Conservation (phyloP, 2,329 filamentous ascomycete species). For the Chaetomium olivaceum region DNA sequence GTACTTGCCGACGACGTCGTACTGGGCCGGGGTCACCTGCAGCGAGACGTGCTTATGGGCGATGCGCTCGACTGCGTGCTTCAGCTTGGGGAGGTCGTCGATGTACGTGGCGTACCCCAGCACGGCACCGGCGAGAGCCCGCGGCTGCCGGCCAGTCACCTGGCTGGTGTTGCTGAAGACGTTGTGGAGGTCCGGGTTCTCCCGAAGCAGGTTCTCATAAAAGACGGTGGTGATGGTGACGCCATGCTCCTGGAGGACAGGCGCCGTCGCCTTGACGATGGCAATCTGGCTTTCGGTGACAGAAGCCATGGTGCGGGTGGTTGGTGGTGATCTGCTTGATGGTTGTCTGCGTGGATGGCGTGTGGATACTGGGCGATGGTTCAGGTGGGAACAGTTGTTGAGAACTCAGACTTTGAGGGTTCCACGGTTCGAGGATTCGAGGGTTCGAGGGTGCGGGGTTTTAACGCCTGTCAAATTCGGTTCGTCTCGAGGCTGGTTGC, state of each 20-base stretch:
- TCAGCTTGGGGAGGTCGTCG: constrained; percentile 58
- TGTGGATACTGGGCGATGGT: not conserved
- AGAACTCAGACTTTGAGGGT: not conserved
- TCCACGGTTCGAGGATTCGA: not conserved
- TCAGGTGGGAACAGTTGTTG: not conserved
- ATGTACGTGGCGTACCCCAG: constrained; percentile 72
- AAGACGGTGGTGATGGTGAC: constrained; percentile 67
- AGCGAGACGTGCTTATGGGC: constrained; percentile 75
- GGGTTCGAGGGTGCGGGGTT: not conserved
- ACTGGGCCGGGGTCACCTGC: constrained; percentile 67
- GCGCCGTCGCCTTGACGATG: constrained; percentile 76
- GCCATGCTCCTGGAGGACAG: constrained; percentile 68
- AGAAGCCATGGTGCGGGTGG: constrained; percentile 26
- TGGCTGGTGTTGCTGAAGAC: constrained; percentile 71
- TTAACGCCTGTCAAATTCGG: constrained; percentile 9
- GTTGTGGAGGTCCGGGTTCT: constrained; percentile 65
- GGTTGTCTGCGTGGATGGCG: not conserved
- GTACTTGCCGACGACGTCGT: constrained; percentile 68
- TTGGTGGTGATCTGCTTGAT: not conserved
- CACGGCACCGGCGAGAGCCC: constrained; percentile 63
- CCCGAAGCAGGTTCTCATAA: constrained; percentile 67
- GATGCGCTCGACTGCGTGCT: constrained; percentile 54
- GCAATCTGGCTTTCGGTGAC: constrained; percentile 65
- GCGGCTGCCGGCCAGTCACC: constrained; percentile 60
- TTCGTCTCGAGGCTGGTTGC: not conserved